Base-by-base conservation (phyloP, 2,329 filamentous ascomycete species). In the Cytospora chrysosperma region DNA sequence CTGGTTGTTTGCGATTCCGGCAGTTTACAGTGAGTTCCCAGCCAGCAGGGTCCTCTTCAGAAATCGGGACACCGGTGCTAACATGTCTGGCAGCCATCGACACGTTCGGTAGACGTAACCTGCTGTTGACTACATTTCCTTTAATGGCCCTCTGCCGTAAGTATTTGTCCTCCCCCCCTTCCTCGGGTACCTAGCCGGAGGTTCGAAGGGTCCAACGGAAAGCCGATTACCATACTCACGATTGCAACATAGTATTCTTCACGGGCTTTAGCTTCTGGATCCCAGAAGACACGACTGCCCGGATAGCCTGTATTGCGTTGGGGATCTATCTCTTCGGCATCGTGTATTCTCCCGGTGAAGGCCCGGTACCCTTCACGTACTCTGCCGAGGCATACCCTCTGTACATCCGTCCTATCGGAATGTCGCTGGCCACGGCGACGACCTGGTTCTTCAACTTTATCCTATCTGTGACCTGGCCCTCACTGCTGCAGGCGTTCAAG, bases 351-450 rank as follows among this genome's bases (percentile, higher is more conserved):
- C 85, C 85, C 1, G 87, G 83, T 2, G 88, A 91, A 75, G 88
- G 87, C 0, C 85, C 85, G 12, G 88, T 91, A 13, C 88, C 88
- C 0, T 91, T 88, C 71, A 85, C 85, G 32, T 89, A 89, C 71
- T 87, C 85, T 0, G 86, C 87, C 24, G 87, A 89, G 72, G 86
- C 85, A 1, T 89, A 88, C 69, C 86, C 86, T 5, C 75, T 88
- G 2, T 87, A 88, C 66, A 82, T 88, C 49, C 83, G 86, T 19
- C 79, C 84, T 2, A 78, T 86, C 56, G 85, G 85, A 49, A 88
- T 88, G 85, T 83, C 83, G 1, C 75, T 87, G 0, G 81, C 82
- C 0, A 83, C 81, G 1, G 81, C 81, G 0, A 83, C 81, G 2
- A 82, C 79, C 0, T 83, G 81, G 80, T 75, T 78, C 62, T 81